Base-by-base conservation (phyloP, 768 basidiomycete species). In the Gloeophyllum trabeum region DNA sequence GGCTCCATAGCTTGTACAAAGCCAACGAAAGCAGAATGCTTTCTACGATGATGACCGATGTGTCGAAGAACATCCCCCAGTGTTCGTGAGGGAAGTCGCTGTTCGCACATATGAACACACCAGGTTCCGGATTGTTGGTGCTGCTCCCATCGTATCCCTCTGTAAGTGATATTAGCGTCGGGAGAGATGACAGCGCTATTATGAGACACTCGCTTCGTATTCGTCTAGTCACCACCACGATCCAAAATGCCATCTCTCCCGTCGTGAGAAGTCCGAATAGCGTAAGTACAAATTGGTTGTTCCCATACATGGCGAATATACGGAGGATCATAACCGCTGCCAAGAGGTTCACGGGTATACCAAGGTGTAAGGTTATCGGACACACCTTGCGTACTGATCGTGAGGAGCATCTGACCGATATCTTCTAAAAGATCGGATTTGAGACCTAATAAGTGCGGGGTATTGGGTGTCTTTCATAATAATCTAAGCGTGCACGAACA, bases 351-450 rank as follows among this genome's bases (percentile, higher is more conserved):
- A 16, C 10, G 28, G 16, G 20, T 12, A 13, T 10, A 7, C 7
- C 12, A 7, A 12, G 10, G n/a, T n/a, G n/a, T 37, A 21, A 37
- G 36, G 20, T 7, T 10, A 7, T 37, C 36, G 36, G 3, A 14
- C 14, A 20, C 28, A 56, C 60, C 43, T 40, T 62, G 60, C 13
- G 59, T 58, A 7, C 58, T 60, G 43, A 60, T 52, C 14, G 56
- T 51, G 39, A 61, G 57, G 21, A 62, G 23, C 41, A 48, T 53
- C 39, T 56, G 55, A 12, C 60, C 58, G 7, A 53, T 51, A 41
- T 61, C 54, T 53, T 61, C 54, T 57, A 54, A 61, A 42, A 55
- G 55, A 35, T 61, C 61, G 46, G 58, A 61, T n/a, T 46, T 51
- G 19, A 42, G 43, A 26, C 61, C 10, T 37, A 16, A 32, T 16